Conservation (phyloP, 192 early-diverging fungal genomes). For the Gamsiella multidivaricata region DNA sequence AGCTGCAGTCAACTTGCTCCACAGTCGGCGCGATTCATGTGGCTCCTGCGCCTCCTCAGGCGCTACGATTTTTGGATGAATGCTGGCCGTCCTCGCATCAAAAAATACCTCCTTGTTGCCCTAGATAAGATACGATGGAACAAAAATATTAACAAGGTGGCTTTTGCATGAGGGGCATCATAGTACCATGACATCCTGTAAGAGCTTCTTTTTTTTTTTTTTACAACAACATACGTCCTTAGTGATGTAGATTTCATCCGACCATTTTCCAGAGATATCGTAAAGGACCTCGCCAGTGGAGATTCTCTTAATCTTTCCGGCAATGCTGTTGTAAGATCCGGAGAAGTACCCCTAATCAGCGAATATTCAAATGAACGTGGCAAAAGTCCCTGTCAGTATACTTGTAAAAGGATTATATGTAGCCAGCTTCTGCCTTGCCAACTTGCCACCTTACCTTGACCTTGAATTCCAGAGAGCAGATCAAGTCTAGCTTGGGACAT, state of each 20-base stretch:
- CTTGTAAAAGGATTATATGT: not conserved
- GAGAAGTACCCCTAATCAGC: conserved; percentile 74
- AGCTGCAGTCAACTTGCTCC: conserved; percentile 82
- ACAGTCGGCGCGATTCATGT: conserved; percentile 87
- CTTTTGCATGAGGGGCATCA: not conserved
- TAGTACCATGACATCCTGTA: not conserved
- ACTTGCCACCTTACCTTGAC: conserved; percentile 85
- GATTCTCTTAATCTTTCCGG: conserved; percentile 83
- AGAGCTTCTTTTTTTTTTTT: not conserved
- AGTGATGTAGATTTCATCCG: conserved; percentile 71
- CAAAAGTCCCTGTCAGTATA: not conserved
- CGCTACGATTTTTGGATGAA: conserved; percentile 75
- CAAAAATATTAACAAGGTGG: not conserved
- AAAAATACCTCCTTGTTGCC: conserved; percentile 75
- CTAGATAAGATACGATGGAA: not conserved
- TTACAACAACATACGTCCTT: conserved; percentile 38
- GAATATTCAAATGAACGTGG: not conserved
- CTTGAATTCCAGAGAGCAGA: conserved; percentile 90
- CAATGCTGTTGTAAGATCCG: conserved; percentile 81
- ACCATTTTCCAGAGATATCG: conserved; percentile 91
- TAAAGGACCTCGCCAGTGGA: conserved; percentile 80
- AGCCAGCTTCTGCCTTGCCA: no score
- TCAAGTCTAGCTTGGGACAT: conserved; percentile 79
- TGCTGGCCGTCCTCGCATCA: conserved; percentile 73
- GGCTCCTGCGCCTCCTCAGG: conserved; percentile 77